Evolutionary conservation across 2,329 filamentous ascomycete genomes (phyloP), one percentile per base, ranked within the genome.

Genomic region (Ophiostoma tasmaniense): DNA sequence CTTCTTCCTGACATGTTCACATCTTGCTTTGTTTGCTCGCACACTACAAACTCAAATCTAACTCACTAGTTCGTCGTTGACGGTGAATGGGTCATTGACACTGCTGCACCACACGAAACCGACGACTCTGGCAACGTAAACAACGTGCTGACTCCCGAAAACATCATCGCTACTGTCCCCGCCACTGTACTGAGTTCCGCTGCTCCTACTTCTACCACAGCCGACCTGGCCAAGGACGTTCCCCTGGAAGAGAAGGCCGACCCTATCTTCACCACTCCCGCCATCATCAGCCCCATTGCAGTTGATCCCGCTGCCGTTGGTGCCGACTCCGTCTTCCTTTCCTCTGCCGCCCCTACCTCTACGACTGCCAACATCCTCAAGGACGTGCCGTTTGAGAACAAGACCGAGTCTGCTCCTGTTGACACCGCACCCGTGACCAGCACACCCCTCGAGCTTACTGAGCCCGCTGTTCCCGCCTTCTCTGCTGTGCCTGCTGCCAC

Each of bases 71-170:
- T 97, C 79, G 91, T 99, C 75, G 94, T 97, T 73, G 92, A 99
- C 85, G 92, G 91, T 74, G 87, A 86, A 74, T 99, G 95, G 95
- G 88, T 88, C 66, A 90, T 89, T 78, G 93, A 97, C 80, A 87
- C 89, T 75, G 87, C 88, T 70, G 90, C 89, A 59, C 90, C 91
- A 70, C 89, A 90, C 80, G 93, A 97, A 81, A 87, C 87, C 76
- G 94, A 97, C 83, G 85, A 86, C 73, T 84, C 88, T 75, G 90
- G 91, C 75, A 97, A 94, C 84, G 83, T 93, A 75, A 98, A 98
- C 85, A 98, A 98, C 87, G 88, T 97, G 73, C 85, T 99, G 69
- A 85, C 86, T 55, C 87, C 90, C 70, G 86, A 92, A 72, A 85
- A 92, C 76, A 90, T 97, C 67, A 74, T 78, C 73, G 78, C 76